Percentiles rank a stretch among this genome's conserved stretches.
Conservation (phyloP, 805 yeast genomes). For the Sugiyamaella valdiviana region DNA sequence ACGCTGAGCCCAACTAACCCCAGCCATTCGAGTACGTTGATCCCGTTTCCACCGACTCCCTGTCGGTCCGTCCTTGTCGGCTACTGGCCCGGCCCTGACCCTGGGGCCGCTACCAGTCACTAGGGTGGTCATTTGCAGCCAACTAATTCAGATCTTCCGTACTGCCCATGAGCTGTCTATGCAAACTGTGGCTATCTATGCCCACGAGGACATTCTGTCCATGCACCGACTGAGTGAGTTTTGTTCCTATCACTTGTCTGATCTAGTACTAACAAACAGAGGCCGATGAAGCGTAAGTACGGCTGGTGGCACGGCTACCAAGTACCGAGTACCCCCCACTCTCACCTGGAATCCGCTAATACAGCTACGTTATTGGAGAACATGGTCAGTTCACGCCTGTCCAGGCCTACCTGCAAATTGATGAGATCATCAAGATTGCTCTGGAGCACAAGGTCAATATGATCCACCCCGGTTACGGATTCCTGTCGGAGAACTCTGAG, state of each 20-base stretch:
- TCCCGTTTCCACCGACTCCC: no score
- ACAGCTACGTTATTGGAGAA: constrained; percentile 70
- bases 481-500: constrained; percentile 84
- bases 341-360: no score
- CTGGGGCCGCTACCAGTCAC: no score
- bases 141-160: constrained; percentile 85
- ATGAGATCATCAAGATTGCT: constrained; percentile 87
- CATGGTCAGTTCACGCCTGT: constrained; percentile 91
- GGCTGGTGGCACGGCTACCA: background rate
- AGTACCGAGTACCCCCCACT: background rate
- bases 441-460: constrained; percentile 68
- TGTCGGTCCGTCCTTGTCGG: no score
- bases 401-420: constrained; percentile 91
- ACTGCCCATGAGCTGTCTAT: constrained; percentile 96
- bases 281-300: constrained; percentile 33
- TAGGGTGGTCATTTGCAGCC: no score
- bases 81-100: no score
- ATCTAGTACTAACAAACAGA: constrained; percentile 17
- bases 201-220: constrained; percentile 90
- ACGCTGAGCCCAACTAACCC: background rate
- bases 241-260: background rate
- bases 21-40: constrained; percentile 17
- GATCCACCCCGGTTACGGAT: constrained; percentile 85
- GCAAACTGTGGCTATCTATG: constrained; percentile 95
- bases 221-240: constrained; percentile 72